phyloP scores from a whole-genome alignment of 495 filamentous ascomycete genomes.

The Margaritispora aquatica region DNA sequence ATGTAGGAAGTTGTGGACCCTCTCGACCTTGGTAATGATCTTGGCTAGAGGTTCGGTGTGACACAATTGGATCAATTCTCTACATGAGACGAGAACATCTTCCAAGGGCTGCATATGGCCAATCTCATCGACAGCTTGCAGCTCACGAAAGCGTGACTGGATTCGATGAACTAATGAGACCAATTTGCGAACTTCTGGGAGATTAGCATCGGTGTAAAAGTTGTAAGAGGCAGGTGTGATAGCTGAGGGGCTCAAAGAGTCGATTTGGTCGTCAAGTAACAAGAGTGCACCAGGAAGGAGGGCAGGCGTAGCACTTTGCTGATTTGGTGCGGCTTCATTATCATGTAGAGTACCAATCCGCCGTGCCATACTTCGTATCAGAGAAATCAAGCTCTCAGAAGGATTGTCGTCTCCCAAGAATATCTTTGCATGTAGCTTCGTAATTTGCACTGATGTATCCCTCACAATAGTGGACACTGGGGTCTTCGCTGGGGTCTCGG shows the following conservation, averaged over 20 bases:
- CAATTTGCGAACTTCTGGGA: conserved; percentile 65
- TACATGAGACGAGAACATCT: conserved; percentile 69
- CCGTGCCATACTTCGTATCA: conserved; percentile 33
- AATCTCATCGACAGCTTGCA: conserved; percentile 55
- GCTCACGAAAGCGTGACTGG: conserved; percentile 60
- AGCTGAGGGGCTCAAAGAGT: conserved; percentile 39
- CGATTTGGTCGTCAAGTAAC: conserved; percentile 50
- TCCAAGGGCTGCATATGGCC: conserved; percentile 52
- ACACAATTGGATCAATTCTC: conserved; percentile 64
- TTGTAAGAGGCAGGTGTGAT: conserved; percentile 53
- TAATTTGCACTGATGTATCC: conserved; percentile 38
- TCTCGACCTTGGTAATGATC: conserved; percentile 76
- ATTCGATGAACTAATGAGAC: conserved; percentile 58
- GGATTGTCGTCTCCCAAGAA: conserved; percentile 34
- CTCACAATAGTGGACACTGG: conserved; percentile 27
- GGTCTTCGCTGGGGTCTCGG: conserved; percentile 1
- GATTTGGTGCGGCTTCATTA: not conserved
- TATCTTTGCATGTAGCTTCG: conserved; percentile 40
- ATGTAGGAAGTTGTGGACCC: conserved; percentile 71
- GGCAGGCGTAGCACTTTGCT: conserved; percentile 31
- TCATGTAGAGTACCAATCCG: conserved; percentile 15
- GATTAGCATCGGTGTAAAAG: conserved; percentile 81
- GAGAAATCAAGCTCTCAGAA: conserved; percentile 29
- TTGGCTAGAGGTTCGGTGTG: conserved; percentile 84
- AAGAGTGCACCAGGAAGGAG: conserved; percentile 62